phyloP scores from a whole-genome alignment of 2,329 filamentous ascomycete genomes.

The Corynespora cassiicola region DNA sequence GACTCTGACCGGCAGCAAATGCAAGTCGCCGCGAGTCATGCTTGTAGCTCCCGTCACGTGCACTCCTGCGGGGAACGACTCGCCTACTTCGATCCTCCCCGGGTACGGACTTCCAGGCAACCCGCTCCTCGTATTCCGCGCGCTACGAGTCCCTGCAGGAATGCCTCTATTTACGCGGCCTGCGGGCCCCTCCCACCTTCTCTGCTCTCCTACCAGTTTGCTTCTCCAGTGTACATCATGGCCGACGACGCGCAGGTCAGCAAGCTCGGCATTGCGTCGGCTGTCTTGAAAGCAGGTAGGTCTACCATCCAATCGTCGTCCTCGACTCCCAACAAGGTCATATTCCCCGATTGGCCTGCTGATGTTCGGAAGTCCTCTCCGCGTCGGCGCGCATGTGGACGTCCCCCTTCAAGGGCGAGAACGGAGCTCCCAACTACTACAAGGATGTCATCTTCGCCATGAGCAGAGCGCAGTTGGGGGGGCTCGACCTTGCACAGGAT shows the following conservation, averaged over 20 bases:
- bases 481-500: conserved; percentile 36
- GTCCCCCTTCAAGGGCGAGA: conserved; percentile 45
- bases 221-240: conserved; percentile 18
- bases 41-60: not conserved
- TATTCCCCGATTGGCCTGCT: conserved; percentile 3
- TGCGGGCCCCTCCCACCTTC: not conserved
- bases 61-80: not conserved
- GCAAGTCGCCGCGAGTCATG: conserved; percentile 6
- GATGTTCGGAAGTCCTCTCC: conserved; percentile 29
- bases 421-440: conserved; percentile 43
- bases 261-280: conserved; percentile 42
- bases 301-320: conserved; percentile 1
- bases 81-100: conserved; percentile 7
- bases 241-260: conserved; percentile 33
- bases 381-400: conserved; percentile 40
- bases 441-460: conserved; percentile 42
- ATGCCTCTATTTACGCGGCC: no score
- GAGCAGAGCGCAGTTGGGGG: conserved; percentile 38
- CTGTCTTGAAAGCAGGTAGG: conserved; percentile 36
- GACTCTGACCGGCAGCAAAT: conserved; percentile 6
- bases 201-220: not conserved
- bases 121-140: no score
- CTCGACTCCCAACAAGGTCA: conserved; percentile 1
- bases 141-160: no score
- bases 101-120: conserved; percentile 9